Evolutionary conservation across 2,329 filamentous ascomycete genomes (phyloP).

Genomic region (Ascocoryne sarcoides): DNA sequence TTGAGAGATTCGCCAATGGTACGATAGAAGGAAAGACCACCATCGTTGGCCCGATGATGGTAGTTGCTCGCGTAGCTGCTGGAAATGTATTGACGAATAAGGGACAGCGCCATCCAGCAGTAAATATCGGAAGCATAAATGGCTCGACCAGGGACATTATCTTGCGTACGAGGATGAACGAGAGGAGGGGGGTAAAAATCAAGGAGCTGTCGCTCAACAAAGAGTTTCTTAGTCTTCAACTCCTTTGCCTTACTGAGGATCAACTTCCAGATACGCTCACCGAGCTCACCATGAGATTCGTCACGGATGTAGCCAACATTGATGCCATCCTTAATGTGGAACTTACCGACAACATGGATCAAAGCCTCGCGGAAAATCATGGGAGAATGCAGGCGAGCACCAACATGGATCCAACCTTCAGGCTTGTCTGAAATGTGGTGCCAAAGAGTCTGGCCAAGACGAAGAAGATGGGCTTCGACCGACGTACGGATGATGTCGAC

Average conservation of each 20-base stretch:
- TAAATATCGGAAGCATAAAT: constrained; percentile 25
- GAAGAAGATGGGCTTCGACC: constrained; percentile 22
- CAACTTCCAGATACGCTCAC: constrained; percentile 9
- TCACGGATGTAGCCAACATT: constrained; percentile 7
- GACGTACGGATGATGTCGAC: constrained; percentile 11
- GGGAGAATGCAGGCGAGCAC: constrained; percentile 18
- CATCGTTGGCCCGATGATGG: constrained; percentile 19
- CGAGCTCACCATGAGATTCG: constrained; percentile 2
- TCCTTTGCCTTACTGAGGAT: constrained; percentile 16
- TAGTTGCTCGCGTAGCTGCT: constrained; percentile 9
- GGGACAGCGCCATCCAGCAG: constrained; percentile 19
- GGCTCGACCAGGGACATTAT: constrained; percentile 17
- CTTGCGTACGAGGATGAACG: constrained; percentile 10
- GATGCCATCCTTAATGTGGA: constrained; percentile 11
- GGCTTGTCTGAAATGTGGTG: constrained; percentile 12
- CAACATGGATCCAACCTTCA: constrained; percentile 22
- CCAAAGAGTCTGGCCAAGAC: constrained; percentile 21
- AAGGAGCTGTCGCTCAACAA: constrained; percentile 16
- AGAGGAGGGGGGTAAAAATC: constrained; percentile 19
- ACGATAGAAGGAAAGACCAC: constrained; percentile 22
- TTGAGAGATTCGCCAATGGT: constrained; percentile 11
- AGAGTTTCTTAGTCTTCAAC: constrained; percentile 17
- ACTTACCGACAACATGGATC: constrained; percentile 21
- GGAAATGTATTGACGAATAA: constrained; percentile 20
- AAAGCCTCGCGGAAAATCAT: constrained; percentile 25